phyloP scores from a whole-genome alignment of 768 basidiomycete genomes.

The Polyporus arcularius region DNA sequence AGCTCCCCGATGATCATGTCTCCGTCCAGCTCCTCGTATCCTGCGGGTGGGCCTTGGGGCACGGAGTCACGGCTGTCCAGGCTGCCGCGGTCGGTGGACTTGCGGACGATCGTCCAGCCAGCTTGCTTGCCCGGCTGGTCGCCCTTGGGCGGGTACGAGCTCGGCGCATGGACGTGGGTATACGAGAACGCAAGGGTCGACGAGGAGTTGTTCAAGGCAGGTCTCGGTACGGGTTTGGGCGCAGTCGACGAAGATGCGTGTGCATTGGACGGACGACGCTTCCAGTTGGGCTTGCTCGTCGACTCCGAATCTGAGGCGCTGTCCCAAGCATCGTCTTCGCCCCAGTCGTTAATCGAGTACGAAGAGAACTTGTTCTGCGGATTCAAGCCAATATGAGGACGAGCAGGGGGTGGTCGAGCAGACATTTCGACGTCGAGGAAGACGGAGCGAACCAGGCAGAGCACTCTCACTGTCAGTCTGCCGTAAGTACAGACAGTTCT shows the following conservation, averaged over 20 bases:
- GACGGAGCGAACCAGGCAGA: not conserved
- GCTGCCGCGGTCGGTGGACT: conserved; percentile 34
- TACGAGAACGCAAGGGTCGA: conserved; percentile 78
- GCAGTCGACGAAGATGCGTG: conserved; percentile 36
- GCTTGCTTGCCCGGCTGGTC: conserved; percentile 47
- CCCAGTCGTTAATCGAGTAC: conserved; percentile 60
- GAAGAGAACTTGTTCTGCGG: conserved; percentile 45
- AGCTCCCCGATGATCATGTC: conserved; percentile 80
- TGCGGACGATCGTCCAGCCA: conserved; percentile 80
- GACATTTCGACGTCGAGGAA: conserved; percentile 31
- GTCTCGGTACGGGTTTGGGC: conserved; percentile 58
- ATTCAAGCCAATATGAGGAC: conserved; percentile 70
- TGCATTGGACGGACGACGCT: conserved; percentile 15
- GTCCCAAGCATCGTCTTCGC: conserved; percentile 89
- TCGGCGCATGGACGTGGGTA: conserved; percentile 75
- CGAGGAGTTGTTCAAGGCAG: conserved; percentile 51
- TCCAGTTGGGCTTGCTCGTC: conserved; percentile 42
- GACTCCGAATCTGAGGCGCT: conserved; percentile 79
- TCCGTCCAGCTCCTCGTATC: conserved; percentile 68
- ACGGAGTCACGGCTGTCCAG: conserved; percentile 24
- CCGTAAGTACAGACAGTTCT: no score
- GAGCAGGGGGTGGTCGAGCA: conserved; percentile 69
- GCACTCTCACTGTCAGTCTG: no score
- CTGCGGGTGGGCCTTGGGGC: conserved; percentile 29
- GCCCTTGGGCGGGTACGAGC: conserved; percentile 67